Evolutionary conservation across 202 grass and related monocot species (phyloP), one percentile per base, ranked within the genome.

Genomic region (Panicum virgatum): DNA sequence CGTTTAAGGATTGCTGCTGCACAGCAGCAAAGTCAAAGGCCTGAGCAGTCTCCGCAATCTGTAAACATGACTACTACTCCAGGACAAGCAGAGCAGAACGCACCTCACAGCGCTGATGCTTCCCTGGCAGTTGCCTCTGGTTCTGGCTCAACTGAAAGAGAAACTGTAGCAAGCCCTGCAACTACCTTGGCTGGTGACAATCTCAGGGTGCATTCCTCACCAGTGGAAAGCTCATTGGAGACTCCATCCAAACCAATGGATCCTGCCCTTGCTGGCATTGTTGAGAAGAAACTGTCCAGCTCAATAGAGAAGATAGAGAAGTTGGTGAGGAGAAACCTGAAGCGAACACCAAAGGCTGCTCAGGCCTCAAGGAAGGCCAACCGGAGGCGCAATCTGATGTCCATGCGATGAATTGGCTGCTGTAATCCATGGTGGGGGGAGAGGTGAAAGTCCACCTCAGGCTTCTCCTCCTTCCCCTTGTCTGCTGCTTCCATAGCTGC

Each of bases 271-370:
- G 34, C 72, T 82, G 90, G 86, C 82, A 14, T 57, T 66, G 85
- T 72, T 16, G 86, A 91, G 77, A 89, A 89, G 78, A 89, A 93
- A 47, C 60, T 97, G 82, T 87, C 75, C 7, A 90, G 80, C 70
- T 97, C 90, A 59, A 97, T 97, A 89, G 86, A 93, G 61, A 85
- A 93, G 83, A 72, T 97, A 48, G 90, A 97, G 86, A 97, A 76
- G 84, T 85, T 97, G 52, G 90, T 91, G 63, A 93, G 78, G 53
- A 85, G 68, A 82, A 93, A 89, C 84, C 15, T 89, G 78, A 97
- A 91, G 86, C 77, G 56, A 81, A 85, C 50, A 37, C 61, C 78
- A 2, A 88, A 79, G 32, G 44, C 76, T 52, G 85, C 85, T 82
- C 73, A 71, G 62, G 81, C 85, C 64, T 89, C 77, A 25, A 91